A percentile compares a stretch with the other conserved stretches of the same genome.
These are phyloP conservation scores for Dothistroma septosporum DNA, from an alignment of 2,329 filamentous ascomycete genomes.

Conservation along the genomic window DNA sequence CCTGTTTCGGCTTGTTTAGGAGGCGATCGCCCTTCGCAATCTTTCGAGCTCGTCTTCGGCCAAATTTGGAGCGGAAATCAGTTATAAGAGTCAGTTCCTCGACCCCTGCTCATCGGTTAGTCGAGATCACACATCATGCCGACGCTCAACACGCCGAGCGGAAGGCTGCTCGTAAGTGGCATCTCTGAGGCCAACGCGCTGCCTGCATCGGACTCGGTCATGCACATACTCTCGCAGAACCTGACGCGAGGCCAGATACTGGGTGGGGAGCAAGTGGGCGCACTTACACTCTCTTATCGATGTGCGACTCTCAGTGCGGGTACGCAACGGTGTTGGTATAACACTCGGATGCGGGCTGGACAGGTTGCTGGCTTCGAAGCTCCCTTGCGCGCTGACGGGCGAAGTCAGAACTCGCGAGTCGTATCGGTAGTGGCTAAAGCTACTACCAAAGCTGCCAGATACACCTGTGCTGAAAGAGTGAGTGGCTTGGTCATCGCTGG, in stretches of 20 bases:
- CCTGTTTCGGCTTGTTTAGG: neutral
- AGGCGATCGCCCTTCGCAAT: neutral
- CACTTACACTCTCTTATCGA: neutral
- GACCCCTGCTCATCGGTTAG: neutral
- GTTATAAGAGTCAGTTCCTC: neutral
- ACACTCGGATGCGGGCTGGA: neutral
- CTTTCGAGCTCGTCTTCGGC: neutral
- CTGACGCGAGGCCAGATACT: neutral
- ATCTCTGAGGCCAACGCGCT: neutral
- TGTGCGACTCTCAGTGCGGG: neutral
- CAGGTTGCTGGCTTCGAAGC: neutral
- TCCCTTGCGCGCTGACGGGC: neutral
- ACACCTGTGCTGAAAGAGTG: neutral
- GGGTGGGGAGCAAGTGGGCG: neutral
- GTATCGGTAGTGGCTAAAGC: neutral
- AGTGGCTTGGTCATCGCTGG: neutral
- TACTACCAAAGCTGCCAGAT: conserved; percentile 2
- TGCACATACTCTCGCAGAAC: neutral
- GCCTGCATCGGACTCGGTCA: neutral
- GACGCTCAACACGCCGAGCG: neutral
- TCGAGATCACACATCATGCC: neutral
- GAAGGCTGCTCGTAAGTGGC: neutral
- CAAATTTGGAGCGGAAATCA: neutral
- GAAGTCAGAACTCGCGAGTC: neutral
- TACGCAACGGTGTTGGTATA: neutral